Percentiles rank a stretch among this genome's conserved stretches.
Conservation (phyloP, 352 stramenopile genomes). For the Globisporangium emineosum region DNA sequence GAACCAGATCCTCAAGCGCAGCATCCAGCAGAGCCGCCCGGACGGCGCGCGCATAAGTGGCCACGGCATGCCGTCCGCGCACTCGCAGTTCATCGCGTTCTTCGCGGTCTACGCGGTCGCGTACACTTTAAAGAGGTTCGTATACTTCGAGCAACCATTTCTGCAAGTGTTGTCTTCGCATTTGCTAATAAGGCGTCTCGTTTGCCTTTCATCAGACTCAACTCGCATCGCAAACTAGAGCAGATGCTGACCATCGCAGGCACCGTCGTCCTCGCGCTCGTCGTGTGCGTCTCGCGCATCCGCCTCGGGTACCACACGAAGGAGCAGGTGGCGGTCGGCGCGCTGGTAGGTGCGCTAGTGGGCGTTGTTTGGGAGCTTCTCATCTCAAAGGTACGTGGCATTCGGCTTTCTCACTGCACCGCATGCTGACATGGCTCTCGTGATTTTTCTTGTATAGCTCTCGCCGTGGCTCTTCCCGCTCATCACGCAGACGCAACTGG, state of each 20-base stretch:
- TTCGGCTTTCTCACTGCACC: not conserved
- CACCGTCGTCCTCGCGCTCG: conserved; percentile 32
- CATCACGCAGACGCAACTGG: conserved; percentile 43
- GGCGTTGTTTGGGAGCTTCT: conserved; percentile 57
- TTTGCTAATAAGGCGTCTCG: not conserved
- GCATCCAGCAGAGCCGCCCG: conserved; percentile 67
- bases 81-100: conserved; percentile 82
- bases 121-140: conserved; percentile 65
- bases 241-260: conserved; percentile 59
- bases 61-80: conserved; percentile 73
- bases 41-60: conserved; percentile 61
- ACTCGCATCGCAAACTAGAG: conserved; percentile 49
- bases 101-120: conserved; percentile 68
- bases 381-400: conserved; percentile 14
- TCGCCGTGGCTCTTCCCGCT: conserved; percentile 56
- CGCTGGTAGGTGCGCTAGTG: conserved; percentile 36
- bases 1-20: conserved; percentile 79
- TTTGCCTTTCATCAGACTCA: conserved; percentile 30
- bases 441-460: conserved; percentile 22
- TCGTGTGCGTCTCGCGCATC: conserved; percentile 74
- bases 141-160: not conserved
- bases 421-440: not conserved
- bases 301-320: conserved; percentile 76
- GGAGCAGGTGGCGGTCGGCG: conserved; percentile 67
- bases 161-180: not conserved